phyloP scores from a whole-genome alignment of 2,329 filamentous ascomycete species.

The Venturia pyrina region DNA sequence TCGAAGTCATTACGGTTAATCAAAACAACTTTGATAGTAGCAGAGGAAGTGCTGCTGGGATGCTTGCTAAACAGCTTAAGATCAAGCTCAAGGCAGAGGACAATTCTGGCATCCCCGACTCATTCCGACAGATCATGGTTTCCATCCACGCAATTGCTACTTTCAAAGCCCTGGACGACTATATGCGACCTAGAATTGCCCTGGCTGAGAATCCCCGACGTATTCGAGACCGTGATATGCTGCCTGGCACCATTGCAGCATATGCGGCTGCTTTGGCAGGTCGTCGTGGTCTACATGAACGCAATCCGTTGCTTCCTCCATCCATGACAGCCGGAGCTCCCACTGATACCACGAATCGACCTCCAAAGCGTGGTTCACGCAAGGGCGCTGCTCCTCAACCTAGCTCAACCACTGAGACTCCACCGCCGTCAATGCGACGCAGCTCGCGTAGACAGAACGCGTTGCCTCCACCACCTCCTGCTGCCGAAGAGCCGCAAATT shows the following conservation, averaged over 20 bases:
- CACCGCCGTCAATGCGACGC: conserved; percentile 41
- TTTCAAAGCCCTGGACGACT: conserved; percentile 94
- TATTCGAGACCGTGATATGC: conserved; percentile 42
- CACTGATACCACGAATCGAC: conserved; percentile 22
- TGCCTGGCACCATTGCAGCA: conserved; percentile 61
- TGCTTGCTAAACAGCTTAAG: conserved; percentile 92
- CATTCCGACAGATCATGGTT: conserved; percentile 92
- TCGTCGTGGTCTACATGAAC: conserved; percentile 26
- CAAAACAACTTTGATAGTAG: conserved; percentile 86
- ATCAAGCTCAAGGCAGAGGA: conserved; percentile 84
- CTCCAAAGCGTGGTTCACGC: conserved; percentile 19
- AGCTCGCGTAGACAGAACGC: conserved; percentile 45
- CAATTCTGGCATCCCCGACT: conserved; percentile 75
- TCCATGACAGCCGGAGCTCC: conserved; percentile 27
- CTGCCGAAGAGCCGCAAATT: conserved; percentile 52
- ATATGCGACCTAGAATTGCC: conserved; percentile 80
- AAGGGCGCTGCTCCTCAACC: background rate
- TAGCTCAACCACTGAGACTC: conserved; percentile 31
- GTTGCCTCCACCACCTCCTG: conserved; percentile 41
- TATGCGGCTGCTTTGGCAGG: conserved; percentile 64
- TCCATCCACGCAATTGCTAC: conserved; percentile 97
- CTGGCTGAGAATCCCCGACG: conserved; percentile 63
- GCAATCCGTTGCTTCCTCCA: conserved; percentile 11
- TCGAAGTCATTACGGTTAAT: conserved; percentile 92
- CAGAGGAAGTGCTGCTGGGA: conserved; percentile 82